Evolutionary conservation across 2,329 filamentous ascomycete species (phyloP).

Genomic region (Trichoderma guizhouense): DNA sequence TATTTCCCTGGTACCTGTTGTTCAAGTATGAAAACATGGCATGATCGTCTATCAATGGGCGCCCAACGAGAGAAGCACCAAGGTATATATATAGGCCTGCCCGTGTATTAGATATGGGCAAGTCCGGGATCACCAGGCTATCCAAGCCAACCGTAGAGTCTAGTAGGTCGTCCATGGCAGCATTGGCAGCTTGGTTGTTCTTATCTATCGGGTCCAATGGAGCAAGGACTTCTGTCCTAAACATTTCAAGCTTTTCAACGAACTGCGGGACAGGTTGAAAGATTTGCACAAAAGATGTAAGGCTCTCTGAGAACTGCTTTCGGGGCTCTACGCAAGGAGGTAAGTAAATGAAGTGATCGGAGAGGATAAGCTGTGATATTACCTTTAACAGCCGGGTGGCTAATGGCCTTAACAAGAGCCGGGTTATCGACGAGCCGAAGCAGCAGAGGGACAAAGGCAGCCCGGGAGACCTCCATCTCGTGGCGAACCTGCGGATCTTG

Average conservation of each 20-base stretch:
- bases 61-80: slow-evolving; percentile 73
- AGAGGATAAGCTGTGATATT: background rate
- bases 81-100: slow-evolving; percentile 83
- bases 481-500: slow-evolving; percentile 46
- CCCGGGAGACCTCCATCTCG: slow-evolving; percentile 58
- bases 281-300: slow-evolving; percentile 55
- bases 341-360: background rate
- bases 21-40: slow-evolving; percentile 76
- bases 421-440: slow-evolving; percentile 60
- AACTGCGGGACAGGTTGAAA: slow-evolving; percentile 56
- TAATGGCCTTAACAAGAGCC: slow-evolving; percentile 52
- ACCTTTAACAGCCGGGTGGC: slow-evolving; percentile 53
- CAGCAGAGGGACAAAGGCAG: slow-evolving; percentile 62
- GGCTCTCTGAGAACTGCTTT: slow-evolving; percentile 47
- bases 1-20: slow-evolving; percentile 80
- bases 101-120: slow-evolving; percentile 70
- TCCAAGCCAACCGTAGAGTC: slow-evolving; percentile 56
- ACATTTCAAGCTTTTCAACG: slow-evolving; percentile 52
- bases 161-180: slow-evolving; percentile 54
- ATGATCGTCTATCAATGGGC: slow-evolving; percentile 79
- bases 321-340: slow-evolving; percentile 39
- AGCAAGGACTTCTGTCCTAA: slow-evolving; percentile 55
- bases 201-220: slow-evolving; percentile 53
- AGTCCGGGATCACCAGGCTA: slow-evolving; percentile 56
- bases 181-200: slow-evolving; percentile 47